Conservation (phyloP, 1,139 yeast genomes). For the Hyphopichia wangnamkhiaoensis region DNA sequence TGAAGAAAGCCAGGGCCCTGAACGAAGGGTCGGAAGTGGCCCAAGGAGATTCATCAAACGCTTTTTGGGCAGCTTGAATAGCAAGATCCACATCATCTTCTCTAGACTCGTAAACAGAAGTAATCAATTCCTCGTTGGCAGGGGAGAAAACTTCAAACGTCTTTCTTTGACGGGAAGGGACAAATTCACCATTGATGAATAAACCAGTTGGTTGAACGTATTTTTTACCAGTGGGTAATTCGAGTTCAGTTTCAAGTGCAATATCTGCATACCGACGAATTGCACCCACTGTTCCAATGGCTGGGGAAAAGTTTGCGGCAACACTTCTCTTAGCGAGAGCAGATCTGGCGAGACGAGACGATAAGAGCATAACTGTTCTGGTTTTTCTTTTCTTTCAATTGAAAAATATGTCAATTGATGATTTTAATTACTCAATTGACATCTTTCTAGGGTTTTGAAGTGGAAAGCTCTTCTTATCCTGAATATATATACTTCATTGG, state of each 20-base stretch:
- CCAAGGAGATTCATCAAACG: conserved; percentile 44
- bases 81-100: conserved; percentile 61
- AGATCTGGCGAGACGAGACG: neutral
- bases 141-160: conserved; percentile 57
- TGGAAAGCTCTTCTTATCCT: no score
- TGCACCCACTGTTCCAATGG: neutral
- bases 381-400: no score
- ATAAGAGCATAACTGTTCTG: conserved; percentile 1
- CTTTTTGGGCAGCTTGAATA: conserved; percentile 56
- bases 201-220: conserved; percentile 64
- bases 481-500: neutral
- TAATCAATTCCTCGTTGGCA: conserved; percentile 56
- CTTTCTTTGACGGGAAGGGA: conserved; percentile 48
- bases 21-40: conserved; percentile 36
- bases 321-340: neutral
- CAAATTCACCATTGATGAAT: conserved; percentile 73
- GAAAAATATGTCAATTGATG: neutral
- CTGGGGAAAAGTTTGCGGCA: neutral
- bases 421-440: no score
- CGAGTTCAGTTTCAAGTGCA: conserved; percentile 38
- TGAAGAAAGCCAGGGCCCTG: conserved; percentile 50
- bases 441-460: no score
- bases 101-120: conserved; percentile 55
- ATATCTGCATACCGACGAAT: conserved; percentile 6
- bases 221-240: conserved; percentile 45